Percentiles rank a stretch among this genome's conserved stretches.
These are phyloP conservation scores for Neostapfia colusana DNA, from an alignment of 176 grass and related monocot genomes.

Conservation along the genomic window DNA sequence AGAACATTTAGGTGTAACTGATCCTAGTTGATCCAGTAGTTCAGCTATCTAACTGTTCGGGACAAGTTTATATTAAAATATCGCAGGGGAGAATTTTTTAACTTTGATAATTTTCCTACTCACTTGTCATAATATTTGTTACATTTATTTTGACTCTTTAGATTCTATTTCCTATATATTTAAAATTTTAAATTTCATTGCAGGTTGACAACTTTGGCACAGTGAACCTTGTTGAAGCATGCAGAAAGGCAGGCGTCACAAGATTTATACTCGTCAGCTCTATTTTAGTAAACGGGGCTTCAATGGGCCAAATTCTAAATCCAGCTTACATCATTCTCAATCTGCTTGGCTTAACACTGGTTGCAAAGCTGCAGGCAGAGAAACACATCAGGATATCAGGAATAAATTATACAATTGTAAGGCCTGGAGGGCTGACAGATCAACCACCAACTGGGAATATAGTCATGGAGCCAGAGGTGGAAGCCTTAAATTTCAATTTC, in stretches of 20 bases:
- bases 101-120: not conserved
- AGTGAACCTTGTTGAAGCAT: conserved; percentile 74
- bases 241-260: conserved; percentile 54
- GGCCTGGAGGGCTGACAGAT: conserved; percentile 70
- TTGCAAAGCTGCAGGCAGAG: conserved; percentile 76
- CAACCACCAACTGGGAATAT: conserved; percentile 54
- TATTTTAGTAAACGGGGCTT: conserved; percentile 64
- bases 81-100: not conserved
- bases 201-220: conserved; percentile 80
- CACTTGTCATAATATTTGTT: not conserved
- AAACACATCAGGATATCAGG: conserved; percentile 61
- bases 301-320: conserved; percentile 72
- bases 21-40: not conserved
- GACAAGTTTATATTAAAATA: not conserved
- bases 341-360: conserved; percentile 59
- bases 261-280: conserved; percentile 71
- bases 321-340: conserved; percentile 71
- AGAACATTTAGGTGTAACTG: not conserved
- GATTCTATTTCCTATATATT: not conserved
- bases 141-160: not conserved
- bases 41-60: not conserved
- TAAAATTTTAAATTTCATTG: conserved; percentile 9
- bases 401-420: conserved; percentile 76
- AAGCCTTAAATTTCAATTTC: not conserved
- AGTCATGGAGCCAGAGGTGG: conserved; percentile 65